These are phyloP conservation scores for Chrysoporthe puriensis DNA, from an alignment of 2,329 filamentous ascomycete genomes.

Conservation along the genomic window DNA sequence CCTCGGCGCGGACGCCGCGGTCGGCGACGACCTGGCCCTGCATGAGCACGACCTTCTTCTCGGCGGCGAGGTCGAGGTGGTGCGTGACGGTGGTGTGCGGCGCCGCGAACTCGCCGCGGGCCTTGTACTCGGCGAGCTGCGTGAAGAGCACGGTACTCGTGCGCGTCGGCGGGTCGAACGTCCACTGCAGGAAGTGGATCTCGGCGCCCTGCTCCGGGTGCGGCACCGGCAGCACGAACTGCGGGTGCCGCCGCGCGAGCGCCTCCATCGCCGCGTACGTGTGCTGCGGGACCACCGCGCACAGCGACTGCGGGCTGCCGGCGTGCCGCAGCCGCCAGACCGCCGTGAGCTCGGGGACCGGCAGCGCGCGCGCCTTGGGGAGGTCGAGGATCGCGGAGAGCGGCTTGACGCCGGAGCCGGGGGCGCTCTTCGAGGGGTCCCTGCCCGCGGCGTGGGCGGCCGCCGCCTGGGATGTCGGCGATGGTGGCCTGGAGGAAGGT, in stretches of 20 bases:
- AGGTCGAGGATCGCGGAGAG: slow-evolving; percentile 71
- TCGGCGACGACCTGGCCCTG: slow-evolving; percentile 79
- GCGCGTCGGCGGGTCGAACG: slow-evolving; percentile 70
- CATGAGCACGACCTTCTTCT: slow-evolving; percentile 81
- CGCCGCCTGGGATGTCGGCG: slow-evolving; percentile 35
- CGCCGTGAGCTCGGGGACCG: slow-evolving; percentile 79
- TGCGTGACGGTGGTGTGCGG: slow-evolving; percentile 95
- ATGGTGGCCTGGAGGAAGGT: slow-evolving; percentile 29
- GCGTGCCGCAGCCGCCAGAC: slow-evolving; percentile 92
- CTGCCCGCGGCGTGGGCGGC: slow-evolving; percentile 31
- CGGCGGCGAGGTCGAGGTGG: slow-evolving; percentile 76
- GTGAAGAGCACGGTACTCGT: slow-evolving; percentile 88
- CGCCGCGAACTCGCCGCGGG: slow-evolving; percentile 83
- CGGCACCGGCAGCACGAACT: slow-evolving; percentile 89
- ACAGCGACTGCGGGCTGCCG: slow-evolving; percentile 72
- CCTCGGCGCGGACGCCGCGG: slow-evolving; percentile 74
- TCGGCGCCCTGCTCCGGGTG: slow-evolving; percentile 73
- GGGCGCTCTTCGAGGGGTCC: slow-evolving; percentile 28
- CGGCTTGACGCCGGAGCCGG: slow-evolving; percentile 44
- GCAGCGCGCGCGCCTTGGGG: slow-evolving; percentile 72
- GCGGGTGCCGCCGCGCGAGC: slow-evolving; percentile 75
- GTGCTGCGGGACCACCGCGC: slow-evolving; percentile 74
- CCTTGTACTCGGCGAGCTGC: slow-evolving; percentile 89
- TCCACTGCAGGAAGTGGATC: slow-evolving; percentile 97
- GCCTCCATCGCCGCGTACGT: slow-evolving; percentile 75